Evolutionary conservation across 2,329 filamentous ascomycete species (phyloP), one percentile per base, ranked within the genome.

Genomic region (Hansfordia pulvinata): DNA sequence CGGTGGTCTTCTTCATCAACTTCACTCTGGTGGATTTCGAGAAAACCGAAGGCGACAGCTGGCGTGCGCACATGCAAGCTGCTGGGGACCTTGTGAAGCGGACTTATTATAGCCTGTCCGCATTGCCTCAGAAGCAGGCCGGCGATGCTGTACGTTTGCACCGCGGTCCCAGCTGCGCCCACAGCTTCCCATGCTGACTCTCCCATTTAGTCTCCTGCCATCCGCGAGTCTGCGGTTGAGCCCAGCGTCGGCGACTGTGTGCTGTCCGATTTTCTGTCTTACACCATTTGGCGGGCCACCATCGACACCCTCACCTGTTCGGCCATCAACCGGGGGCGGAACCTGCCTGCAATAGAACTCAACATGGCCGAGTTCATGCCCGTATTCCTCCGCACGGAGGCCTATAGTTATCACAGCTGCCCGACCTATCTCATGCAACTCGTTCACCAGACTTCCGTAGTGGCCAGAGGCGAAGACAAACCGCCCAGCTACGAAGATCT

Each of bases 1-100:
- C 61, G 2, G 54, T 62, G 30, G 52, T 64, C 26, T 64, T 64
- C 40, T 63, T 64, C 30, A 50, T 65, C 42, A 62, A 62, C 32
- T 61, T 65, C 32, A 50, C 64, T 26, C 45, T 65, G n/a, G 58
- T 65, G 23, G 60, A 65, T 33, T n/a, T n/a, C n/a, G n/a, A n/a
- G n/a, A n/a, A n/a, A n/a, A 41, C 61, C 8, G 56, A 60, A 9
- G 53, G 50, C 31, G 49, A 49, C 13, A 51, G 50, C 30, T 64
- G 61, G 61, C 53, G 53, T 34, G 43, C 52, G 22, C 61, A 65
- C 37, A 47, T 65, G 23, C 50, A 55, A 17, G 60, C 57, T 6
- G 59, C 58, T 13, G 54, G 54, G 27, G 53, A 45, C 30, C 53
- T 64, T 16, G 42, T 49, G 8, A 27, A 33, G 30, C 9, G 29